phyloP scores from a whole-genome alignment of 2,329 filamentous ascomycete genomes.

The Thielaviopsis punctulata region DNA sequence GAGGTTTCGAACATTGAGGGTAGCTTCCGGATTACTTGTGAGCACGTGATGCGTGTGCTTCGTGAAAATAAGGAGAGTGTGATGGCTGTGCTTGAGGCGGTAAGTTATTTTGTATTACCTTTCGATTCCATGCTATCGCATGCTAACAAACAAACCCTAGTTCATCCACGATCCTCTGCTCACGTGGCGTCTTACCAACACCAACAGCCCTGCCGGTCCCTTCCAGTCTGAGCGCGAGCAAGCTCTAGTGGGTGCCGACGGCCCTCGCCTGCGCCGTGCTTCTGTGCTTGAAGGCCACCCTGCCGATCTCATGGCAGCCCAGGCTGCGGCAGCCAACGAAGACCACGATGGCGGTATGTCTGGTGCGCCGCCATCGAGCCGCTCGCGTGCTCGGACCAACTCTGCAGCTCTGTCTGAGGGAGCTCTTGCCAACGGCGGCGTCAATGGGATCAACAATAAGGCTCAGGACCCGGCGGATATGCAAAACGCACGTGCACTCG shows the following conservation, averaged over 20 bases:
- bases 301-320: slow-evolving; percentile 37
- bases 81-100: slow-evolving; percentile 94
- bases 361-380: slow-evolving; percentile 29
- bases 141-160: slow-evolving; percentile 25
- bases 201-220: slow-evolving; percentile 44
- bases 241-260: slow-evolving; percentile 30
- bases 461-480: slow-evolving; percentile 45
- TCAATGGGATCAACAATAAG: slow-evolving; percentile 14
- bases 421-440: slow-evolving; percentile 21
- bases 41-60: slow-evolving; percentile 94
- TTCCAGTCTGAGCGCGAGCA: slow-evolving; percentile 45
- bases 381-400: slow-evolving; percentile 42
- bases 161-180: slow-evolving; percentile 99
- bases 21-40: slow-evolving; percentile 93
- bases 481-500: slow-evolving; percentile 82
- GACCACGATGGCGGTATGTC: slow-evolving; percentile 19
- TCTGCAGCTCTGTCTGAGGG: slow-evolving; percentile 28
- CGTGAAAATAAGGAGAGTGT: slow-evolving; percentile 95
- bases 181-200: slow-evolving; percentile 73
- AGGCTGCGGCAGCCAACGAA: slow-evolving; percentile 16
- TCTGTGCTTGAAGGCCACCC: slow-evolving; percentile 50
- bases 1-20: slow-evolving; percentile 99
- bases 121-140: neutral
- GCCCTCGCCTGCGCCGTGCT: slow-evolving; percentile 40
- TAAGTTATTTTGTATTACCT: slow-evolving; percentile 32